Evolutionary conservation across 345 rosid genomes (phyloP).

Genomic region (Arabis alpina): DNA sequence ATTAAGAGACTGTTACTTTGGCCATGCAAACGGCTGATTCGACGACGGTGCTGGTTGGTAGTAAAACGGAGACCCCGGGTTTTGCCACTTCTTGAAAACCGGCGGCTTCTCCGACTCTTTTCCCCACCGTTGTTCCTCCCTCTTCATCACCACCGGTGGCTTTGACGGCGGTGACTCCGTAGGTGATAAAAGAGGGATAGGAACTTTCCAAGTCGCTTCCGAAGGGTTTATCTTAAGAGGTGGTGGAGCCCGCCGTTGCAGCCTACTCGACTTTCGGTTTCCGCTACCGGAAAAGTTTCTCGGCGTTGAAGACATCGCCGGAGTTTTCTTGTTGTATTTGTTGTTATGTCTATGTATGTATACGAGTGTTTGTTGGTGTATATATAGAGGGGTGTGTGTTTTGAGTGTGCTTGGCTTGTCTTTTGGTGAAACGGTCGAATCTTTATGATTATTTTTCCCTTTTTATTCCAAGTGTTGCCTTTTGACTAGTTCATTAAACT

Average conservation of each 20-base stretch:
- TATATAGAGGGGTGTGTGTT: conserved; percentile 18
- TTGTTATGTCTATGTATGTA: not conserved
- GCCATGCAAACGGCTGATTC: conserved; percentile 56
- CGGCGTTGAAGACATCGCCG: conserved; percentile 38
- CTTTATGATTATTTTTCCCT: conserved; percentile 22
- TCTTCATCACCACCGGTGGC: conserved; percentile 31
- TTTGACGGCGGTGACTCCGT: conserved; percentile 63
- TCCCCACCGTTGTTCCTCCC: conserved; percentile 44
- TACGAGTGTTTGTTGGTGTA: not conserved
- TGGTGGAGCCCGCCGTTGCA: conserved; percentile 83
- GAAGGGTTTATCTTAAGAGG: conserved; percentile 60
- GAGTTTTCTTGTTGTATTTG: conserved; percentile 16
- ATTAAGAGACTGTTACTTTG: conserved; percentile 31
- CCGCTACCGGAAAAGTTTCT: conserved; percentile 35
- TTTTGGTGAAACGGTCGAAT: conserved; percentile 41
- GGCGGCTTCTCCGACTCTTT: conserved; percentile 45
- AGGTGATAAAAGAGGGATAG: conserved; percentile 95
- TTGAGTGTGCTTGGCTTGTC: conserved; percentile 30
- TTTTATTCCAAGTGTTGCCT: conserved; percentile 24
- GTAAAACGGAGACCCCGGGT: conserved; percentile 88
- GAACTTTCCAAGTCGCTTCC: conserved; percentile 65
- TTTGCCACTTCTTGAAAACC: conserved; percentile 88
- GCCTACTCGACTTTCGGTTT: conserved; percentile 55
- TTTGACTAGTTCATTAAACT: conserved; percentile 30
- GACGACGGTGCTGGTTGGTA: conserved; percentile 53